These are phyloP conservation scores for Rusavskia elegans DNA, from an alignment of 495 filamentous ascomycete genomes.

Conservation along the genomic window DNA sequence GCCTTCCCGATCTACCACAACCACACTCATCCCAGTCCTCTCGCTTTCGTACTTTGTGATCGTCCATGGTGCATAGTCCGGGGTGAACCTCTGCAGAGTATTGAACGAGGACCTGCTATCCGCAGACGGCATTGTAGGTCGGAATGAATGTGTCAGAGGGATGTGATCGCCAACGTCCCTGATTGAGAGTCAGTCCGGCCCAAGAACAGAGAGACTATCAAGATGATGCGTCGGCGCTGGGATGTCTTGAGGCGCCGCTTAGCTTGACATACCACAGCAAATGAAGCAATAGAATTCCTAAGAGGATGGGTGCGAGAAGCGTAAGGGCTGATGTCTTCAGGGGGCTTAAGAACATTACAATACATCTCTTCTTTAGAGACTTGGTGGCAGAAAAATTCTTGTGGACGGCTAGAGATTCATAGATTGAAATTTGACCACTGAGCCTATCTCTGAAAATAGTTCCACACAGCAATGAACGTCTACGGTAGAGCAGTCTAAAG, in stretches of 20 bases:
- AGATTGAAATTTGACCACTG: too few species aligned
- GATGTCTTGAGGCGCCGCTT: neutral
- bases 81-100: conserved; percentile 65
- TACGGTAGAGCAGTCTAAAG: too few species aligned
- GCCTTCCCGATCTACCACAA: conserved; percentile 80
- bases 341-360: neutral
- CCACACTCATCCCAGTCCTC: conserved; percentile 82
- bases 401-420: too few species aligned
- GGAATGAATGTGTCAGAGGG: neutral
- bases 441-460: too few species aligned
- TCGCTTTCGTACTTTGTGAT: conserved; percentile 82
- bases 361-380: neutral
- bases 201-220: too few species aligned
- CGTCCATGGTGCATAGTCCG: conserved; percentile 71
- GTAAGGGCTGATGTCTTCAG: neutral
- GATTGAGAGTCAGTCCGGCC: too few species aligned
- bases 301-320: neutral
- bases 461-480: too few species aligned
- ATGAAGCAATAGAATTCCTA: neutral
- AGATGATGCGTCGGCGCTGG: too few species aligned
- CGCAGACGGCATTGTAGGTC: neutral
- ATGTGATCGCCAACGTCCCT: neutral
- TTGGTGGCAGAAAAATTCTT: too few species aligned
- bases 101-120: conserved; percentile 44
- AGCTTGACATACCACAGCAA: neutral